A percentile compares a stretch with the other conserved stretches of the same genome.
Evolutionary conservation across 2,329 filamentous ascomycete species (phyloP).

Genomic region (Aphanoascus verrucosus): DNA sequence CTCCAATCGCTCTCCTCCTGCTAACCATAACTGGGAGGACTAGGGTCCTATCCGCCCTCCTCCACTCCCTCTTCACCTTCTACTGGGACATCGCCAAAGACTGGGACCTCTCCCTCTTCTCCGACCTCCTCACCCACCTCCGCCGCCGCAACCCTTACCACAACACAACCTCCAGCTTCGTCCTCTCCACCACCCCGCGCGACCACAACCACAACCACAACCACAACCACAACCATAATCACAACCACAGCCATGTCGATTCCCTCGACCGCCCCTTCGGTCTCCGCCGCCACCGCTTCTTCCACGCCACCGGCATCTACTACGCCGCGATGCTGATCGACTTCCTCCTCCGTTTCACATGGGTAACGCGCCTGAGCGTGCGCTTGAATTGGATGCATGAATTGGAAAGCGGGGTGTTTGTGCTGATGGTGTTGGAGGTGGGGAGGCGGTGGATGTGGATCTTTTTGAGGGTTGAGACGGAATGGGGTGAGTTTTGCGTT

Average conservation of each 20-base stretch:
- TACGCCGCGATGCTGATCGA: constrained; percentile 72
- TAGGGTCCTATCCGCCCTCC: constrained; percentile 61
- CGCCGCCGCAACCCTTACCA: constrained; percentile 7
- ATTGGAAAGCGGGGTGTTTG: constrained; percentile 77
- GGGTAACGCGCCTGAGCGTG: constrained; percentile 76
- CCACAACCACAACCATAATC: too few relatives aligned
- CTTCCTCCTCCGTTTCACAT: constrained; percentile 73
- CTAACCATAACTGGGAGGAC: not conserved
- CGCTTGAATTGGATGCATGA: constrained; percentile 76
- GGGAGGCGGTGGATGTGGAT: constrained; percentile 91
- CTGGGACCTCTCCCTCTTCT: constrained; percentile 86
- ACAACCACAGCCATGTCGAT: too few relatives aligned
- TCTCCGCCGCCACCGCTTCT: constrained; percentile 61
- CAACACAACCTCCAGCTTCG: not conserved
- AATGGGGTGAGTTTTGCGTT: constrained; percentile 55
- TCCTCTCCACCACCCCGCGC: not conserved
- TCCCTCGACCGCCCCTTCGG: constrained; percentile 55
- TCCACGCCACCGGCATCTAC: constrained; percentile 64
- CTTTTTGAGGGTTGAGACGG: constrained; percentile 88
- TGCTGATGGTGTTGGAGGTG: constrained; percentile 79
- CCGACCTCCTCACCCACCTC: constrained; percentile 46
- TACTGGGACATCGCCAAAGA: constrained; percentile 97
- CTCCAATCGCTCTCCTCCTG: not conserved
- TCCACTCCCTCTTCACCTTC: constrained; percentile 92
- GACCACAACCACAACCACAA: too few relatives aligned